Percentiles rank a stretch among this genome's conserved stretches.
Evolutionary conservation across 257 asterid species (phyloP).

Genomic region (Marsdenia floribunda): DNA sequence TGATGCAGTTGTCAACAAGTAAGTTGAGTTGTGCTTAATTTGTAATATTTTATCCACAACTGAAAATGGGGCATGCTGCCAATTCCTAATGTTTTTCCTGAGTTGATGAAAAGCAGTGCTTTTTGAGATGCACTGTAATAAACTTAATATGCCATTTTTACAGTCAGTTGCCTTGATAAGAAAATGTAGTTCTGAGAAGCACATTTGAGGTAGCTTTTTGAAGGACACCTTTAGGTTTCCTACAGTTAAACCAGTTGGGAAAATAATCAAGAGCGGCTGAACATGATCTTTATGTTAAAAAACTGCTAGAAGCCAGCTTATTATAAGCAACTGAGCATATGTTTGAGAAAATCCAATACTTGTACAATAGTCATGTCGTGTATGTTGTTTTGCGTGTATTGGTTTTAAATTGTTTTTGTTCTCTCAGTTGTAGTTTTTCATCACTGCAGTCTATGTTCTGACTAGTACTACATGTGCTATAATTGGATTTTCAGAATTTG

Average conservation of each 20-base stretch:
- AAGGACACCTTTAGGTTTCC: not conserved
- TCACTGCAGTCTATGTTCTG: not conserved
- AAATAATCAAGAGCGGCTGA: not conserved
- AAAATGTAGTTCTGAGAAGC: not conserved
- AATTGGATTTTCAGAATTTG: not conserved
- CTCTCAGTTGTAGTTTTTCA: not conserved
- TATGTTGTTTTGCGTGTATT: not conserved
- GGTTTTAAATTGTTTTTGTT: not conserved
- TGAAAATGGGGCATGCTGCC: not conserved
- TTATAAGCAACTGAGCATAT: not conserved
- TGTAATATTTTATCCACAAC: not conserved
- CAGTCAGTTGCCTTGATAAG: not conserved
- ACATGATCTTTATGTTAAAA: not conserved
- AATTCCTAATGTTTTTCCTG: not conserved
- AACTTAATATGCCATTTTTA: not conserved
- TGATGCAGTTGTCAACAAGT: constrained; percentile 85
- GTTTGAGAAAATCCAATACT: not conserved
- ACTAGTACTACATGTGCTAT: not conserved
- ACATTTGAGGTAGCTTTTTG: not conserved
- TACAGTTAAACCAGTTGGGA: not conserved
- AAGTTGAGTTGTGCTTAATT: constrained; percentile 22
- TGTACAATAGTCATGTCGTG: not conserved
- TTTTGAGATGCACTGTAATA: not conserved
- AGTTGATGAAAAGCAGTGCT: not conserved
- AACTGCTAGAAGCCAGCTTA: not conserved